Evolutionary conservation across 257 asterid species (phyloP).

Genomic region (Capsicum pubescens): DNA sequence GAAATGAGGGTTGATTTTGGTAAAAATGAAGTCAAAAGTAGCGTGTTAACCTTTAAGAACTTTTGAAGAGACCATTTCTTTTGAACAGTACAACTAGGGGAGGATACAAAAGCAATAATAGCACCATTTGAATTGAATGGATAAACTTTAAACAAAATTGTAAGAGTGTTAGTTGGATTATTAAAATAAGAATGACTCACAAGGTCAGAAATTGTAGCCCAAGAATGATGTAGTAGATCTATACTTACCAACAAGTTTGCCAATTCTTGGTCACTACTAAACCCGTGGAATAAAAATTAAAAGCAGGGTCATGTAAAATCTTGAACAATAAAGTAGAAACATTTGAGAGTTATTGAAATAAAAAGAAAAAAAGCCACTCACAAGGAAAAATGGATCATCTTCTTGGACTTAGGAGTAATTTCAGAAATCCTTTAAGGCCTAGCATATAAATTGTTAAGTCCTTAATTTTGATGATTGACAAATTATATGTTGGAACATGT

Average conservation of each 20-base stretch:
- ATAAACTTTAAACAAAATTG: slow-evolving; percentile 24
- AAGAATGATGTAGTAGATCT: slow-evolving; percentile 36
- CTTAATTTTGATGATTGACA: too few species aligned
- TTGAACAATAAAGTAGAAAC: slow-evolving; percentile 2
- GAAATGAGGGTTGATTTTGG: slow-evolving; percentile 41
- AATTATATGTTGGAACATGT: too few species aligned
- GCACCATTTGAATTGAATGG: slow-evolving; percentile 28
- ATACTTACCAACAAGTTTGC: slow-evolving; percentile 33
- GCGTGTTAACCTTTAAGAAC: not conserved
- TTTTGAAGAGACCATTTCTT: slow-evolving; percentile 31
- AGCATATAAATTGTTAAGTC: not conserved
- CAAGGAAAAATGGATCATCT: slow-evolving; percentile 26
- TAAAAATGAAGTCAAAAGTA: slow-evolving; percentile 33
- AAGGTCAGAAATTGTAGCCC: slow-evolving; percentile 32
- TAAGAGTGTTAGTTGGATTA: not conserved
- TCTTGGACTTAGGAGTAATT: not conserved
- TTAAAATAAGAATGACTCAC: not conserved
- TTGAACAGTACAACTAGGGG: slow-evolving; percentile 13
- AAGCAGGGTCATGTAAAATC: not conserved
- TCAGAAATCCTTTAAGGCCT: not conserved
- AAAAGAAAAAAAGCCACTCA: not conserved
- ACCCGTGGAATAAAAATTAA: slow-evolving; percentile 20
- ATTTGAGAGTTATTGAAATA: not conserved
- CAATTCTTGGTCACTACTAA: slow-evolving; percentile 33
- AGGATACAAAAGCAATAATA: slow-evolving; percentile 37